Evolutionary conservation across 148 eudicot genomes (phyloP).

Genomic region (Persicaria tinctoria): DNA sequence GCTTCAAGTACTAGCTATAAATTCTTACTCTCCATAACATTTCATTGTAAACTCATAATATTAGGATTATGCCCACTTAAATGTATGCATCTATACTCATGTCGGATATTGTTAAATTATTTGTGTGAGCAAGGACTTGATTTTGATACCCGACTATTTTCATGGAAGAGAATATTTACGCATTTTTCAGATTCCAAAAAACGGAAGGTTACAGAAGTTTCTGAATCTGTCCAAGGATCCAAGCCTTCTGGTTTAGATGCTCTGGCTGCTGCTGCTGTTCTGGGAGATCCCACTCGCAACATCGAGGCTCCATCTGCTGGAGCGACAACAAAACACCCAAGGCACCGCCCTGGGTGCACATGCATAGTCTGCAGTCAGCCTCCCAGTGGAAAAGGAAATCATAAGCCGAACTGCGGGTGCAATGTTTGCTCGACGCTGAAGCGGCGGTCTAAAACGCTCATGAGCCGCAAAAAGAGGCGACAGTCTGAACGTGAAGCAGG

Average conservation of each 20-base stretch:
- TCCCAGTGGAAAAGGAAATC: constrained; percentile 86
- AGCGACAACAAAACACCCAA: constrained; percentile 76
- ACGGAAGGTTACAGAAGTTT: constrained; percentile 29
- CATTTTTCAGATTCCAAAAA: constrained; percentile 26
- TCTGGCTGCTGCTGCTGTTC: constrained; percentile 72
- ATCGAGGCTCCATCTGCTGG: constrained; percentile 19
- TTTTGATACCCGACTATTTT: not conserved
- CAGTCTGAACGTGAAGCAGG: constrained; percentile 41
- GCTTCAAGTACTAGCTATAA: no score
- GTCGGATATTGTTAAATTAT: no score
- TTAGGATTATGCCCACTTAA: not conserved
- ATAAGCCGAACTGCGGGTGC: constrained; percentile 70
- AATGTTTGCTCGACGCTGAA: constrained; percentile 69
- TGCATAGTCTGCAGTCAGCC: constrained; percentile 96
- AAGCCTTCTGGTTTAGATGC: constrained; percentile 73
- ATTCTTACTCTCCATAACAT: no score
- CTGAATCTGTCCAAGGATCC: constrained; percentile 30
- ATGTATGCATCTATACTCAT: not conserved
- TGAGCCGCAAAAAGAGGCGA: constrained; percentile 64
- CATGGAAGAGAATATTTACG: not conserved
- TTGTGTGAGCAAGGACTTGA: not conserved
- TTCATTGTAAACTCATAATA: not conserved
- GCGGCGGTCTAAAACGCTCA: constrained; percentile 68
- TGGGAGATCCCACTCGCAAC: constrained; percentile 34
- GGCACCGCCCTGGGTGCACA: constrained; percentile 85